Percentiles rank a stretch among this genome's conserved stretches.
These are phyloP conservation scores for Aureobasidium lini DNA, from an alignment of 2,329 filamentous ascomycete genomes.

Conservation along the genomic window DNA sequence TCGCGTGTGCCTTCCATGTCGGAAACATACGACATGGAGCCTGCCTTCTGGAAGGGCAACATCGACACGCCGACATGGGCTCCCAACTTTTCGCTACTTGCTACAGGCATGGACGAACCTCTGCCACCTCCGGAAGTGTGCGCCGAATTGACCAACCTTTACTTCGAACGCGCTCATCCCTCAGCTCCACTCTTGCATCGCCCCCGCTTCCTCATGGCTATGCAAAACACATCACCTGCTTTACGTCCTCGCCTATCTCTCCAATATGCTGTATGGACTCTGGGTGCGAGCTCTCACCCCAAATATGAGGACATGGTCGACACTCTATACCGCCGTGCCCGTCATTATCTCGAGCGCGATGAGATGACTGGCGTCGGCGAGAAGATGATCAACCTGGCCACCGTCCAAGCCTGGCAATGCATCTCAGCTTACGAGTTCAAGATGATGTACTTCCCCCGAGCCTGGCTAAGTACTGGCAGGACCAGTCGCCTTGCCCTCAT, in stretches of 20 bases:
- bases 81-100: background rate
- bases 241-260: slow-evolving; percentile 81
- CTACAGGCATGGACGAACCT: slow-evolving; percentile 66
- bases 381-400: slow-evolving; percentile 73
- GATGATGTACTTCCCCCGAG: slow-evolving; percentile 92
- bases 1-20: background rate
- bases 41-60: background rate
- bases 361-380: slow-evolving; percentile 92
- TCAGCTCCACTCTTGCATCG: slow-evolving; percentile 84
- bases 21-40: background rate
- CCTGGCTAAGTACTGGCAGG: slow-evolving; percentile 86
- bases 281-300: slow-evolving; percentile 77
- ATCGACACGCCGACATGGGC: background rate
- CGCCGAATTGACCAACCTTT: slow-evolving; percentile 82
- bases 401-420: slow-evolving; percentile 78
- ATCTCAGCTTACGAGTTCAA: slow-evolving; percentile 87
- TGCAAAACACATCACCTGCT: slow-evolving; percentile 72
- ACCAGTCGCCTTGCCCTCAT: slow-evolving; percentile 78
- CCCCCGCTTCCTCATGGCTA: slow-evolving; percentile 76
- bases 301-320: slow-evolving; percentile 74
- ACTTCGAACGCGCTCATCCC: slow-evolving; percentile 83
- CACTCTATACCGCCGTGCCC: slow-evolving; percentile 80
- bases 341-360: slow-evolving; percentile 84
- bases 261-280: slow-evolving; percentile 92
- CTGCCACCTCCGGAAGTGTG: slow-evolving; percentile 72